phyloP scores from a whole-genome alignment of 2,329 filamentous ascomycete genomes.

The Plenodomus lindquistii region DNA sequence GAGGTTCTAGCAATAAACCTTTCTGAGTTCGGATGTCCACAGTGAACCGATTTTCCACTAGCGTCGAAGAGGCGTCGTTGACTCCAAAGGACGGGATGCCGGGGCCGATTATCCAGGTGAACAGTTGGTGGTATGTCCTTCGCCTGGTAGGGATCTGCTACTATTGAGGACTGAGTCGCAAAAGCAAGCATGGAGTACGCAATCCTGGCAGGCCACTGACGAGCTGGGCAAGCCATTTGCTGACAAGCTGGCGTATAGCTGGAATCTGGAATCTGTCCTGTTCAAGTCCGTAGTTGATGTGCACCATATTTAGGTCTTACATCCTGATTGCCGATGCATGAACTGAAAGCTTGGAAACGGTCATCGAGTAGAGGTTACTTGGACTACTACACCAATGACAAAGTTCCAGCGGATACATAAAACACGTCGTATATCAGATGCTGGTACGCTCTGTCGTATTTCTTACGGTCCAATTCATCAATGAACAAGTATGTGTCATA shows the following conservation, averaged over 20 bases:
- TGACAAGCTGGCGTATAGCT: not conserved
- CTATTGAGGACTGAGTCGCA: not conserved
- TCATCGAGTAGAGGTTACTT: no score
- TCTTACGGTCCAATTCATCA: no score
- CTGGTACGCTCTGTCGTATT: no score
- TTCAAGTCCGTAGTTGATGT: not conserved
- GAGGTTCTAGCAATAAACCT: not conserved
- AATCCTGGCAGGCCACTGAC: not conserved
- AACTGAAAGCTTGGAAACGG: no score
- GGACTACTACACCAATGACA: no score
- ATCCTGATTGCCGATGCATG: not conserved
- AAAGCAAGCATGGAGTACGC: not conserved
- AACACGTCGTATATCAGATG: no score
- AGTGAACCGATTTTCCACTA: not conserved
- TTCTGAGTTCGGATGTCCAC: not conserved
- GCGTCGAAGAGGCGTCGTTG: not conserved
- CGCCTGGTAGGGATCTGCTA: not conserved
- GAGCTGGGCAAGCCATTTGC: not conserved
- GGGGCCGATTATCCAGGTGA: not conserved
- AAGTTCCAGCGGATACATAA: no score
- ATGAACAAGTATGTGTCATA: no score
- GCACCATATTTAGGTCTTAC: not conserved
- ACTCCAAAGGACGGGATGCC: not conserved
- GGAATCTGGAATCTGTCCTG: not conserved
- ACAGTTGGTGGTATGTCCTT: not conserved